Conservation (phyloP, 106 monocot genomes). For the Ottelia alismoides region DNA sequence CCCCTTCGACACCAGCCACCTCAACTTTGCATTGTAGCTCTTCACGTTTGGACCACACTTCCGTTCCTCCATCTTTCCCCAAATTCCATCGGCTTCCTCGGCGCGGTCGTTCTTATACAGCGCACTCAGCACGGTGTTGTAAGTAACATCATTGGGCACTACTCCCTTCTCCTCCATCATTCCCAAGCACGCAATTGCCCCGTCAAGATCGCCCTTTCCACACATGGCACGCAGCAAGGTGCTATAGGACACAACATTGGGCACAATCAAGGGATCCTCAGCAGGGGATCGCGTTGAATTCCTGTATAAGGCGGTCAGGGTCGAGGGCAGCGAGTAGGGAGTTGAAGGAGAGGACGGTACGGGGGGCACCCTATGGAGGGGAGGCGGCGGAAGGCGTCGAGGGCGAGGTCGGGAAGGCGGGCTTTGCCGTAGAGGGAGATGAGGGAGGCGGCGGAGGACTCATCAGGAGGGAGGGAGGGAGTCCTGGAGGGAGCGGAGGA, state of each 20-base stretch:
- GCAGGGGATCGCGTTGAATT: no score
- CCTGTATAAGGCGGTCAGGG: no score
- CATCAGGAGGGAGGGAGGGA: constrained; percentile 4
- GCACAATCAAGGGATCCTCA: constrained; percentile 12
- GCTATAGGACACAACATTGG: constrained; percentile 35
- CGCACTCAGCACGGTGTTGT: constrained; percentile 33
- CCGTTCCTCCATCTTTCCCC: constrained; percentile 30
- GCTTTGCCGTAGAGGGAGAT: constrained; percentile 46
- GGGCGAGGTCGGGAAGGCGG: constrained; percentile 23
- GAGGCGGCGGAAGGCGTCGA: constrained; percentile 18
- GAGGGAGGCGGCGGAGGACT: constrained; percentile 50
- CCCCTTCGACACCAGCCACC: constrained; percentile 19
- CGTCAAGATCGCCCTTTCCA: constrained; percentile 25
- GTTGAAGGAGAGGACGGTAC: constrained; percentile 12
- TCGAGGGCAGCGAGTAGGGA: constrained; percentile 10
- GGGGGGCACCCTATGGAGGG: constrained; percentile 21
- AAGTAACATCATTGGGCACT: constrained; percentile 25
- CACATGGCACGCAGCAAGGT: constrained; percentile 31
- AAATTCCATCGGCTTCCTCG: constrained; percentile 25
- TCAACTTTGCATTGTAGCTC: constrained; percentile 47
- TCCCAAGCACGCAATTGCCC: constrained; percentile 16
- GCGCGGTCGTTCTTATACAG: constrained; percentile 20
- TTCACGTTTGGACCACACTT: constrained; percentile 26
- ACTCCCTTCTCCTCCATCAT: constrained; percentile 24
- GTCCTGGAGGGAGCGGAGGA: constrained; percentile 42